phyloP scores from a whole-genome alignment of 306 rosid genomes.

The Ochetophila trinervis region DNA sequence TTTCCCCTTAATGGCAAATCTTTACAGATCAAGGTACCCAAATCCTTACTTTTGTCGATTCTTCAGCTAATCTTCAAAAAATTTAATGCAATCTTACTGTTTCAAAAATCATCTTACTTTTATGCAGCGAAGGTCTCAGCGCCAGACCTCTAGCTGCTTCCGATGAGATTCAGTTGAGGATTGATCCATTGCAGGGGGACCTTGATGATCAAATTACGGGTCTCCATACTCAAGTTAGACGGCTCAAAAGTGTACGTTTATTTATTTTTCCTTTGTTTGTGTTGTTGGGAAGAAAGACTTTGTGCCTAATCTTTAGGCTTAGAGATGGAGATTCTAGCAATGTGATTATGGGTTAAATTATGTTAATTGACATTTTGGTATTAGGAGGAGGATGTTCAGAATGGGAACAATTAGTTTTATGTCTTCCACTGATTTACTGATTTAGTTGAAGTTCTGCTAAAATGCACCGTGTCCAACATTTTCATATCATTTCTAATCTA shows the following conservation, averaged over 20 bases:
- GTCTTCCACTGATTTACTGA: too few species aligned
- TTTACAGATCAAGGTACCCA: conserved; percentile 35
- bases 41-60: not conserved
- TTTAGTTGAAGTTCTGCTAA: not conserved
- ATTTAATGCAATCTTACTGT: not conserved
- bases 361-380: not conserved
- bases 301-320: not conserved
- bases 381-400: not conserved
- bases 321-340: not conserved
- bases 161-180: conserved; percentile 41
- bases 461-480: not conserved
- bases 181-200: conserved; percentile 38
- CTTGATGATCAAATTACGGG: conserved; percentile 31
- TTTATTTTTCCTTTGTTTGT: not conserved
- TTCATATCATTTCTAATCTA: not conserved
- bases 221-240: conserved; percentile 34
- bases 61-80: too few species aligned
- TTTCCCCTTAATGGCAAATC: conserved; percentile 35
- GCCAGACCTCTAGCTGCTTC: conserved; percentile 26
- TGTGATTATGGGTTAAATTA: not conserved
- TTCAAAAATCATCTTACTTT: not conserved
- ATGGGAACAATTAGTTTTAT: not conserved
- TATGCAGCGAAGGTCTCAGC: conserved; percentile 39
- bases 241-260: conserved; percentile 28
- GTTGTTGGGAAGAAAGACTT: not conserved